Conservation (phyloP, 2,329 filamentous ascomycete species). For the Diaporthe amygdali region DNA sequence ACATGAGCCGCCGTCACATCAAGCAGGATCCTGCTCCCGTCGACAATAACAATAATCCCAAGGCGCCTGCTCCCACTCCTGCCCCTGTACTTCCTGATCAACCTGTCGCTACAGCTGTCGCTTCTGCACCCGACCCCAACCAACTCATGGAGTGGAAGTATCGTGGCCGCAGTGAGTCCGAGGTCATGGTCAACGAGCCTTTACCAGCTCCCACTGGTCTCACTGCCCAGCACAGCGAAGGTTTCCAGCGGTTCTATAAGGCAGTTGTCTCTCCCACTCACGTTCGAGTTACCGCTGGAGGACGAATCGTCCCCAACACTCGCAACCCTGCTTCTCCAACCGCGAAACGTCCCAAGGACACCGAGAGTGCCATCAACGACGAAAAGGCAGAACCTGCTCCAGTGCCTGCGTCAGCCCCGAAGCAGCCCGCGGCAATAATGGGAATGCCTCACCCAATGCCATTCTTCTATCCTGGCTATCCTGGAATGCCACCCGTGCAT, state of each 20-base stretch:
- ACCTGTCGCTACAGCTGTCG: background rate
- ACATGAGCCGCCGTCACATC: slow-evolving; percentile 32
- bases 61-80: background rate
- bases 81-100: background rate
- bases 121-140: background rate
- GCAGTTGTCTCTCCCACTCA: slow-evolving; percentile 72
- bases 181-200: slow-evolving; percentile 50
- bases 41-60: background rate
- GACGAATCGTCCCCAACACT: slow-evolving; percentile 70
- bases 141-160: slow-evolving; percentile 45
- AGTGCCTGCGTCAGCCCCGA: background rate
- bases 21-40: slow-evolving; percentile 12
- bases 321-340: slow-evolving; percentile 56
- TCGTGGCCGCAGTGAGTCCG: slow-evolving; percentile 49
- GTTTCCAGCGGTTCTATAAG: slow-evolving; percentile 72
- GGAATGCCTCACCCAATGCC: slow-evolving; percentile 31
- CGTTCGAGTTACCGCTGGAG: slow-evolving; percentile 70
- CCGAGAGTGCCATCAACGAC: slow-evolving; percentile 26
- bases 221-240: slow-evolving; percentile 63
- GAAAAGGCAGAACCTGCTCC: slow-evolving; percentile 20
- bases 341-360: slow-evolving; percentile 55
- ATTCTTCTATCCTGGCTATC: slow-evolving; percentile 33
- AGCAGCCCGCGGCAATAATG: slow-evolving; percentile 30
- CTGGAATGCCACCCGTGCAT: slow-evolving; percentile 36
- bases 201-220: slow-evolving; percentile 59